These are phyloP conservation scores for Pseudocercospora fijiensis DNA, from an alignment of 2,329 filamentous ascomycete species.

Conservation along the genomic window DNA sequence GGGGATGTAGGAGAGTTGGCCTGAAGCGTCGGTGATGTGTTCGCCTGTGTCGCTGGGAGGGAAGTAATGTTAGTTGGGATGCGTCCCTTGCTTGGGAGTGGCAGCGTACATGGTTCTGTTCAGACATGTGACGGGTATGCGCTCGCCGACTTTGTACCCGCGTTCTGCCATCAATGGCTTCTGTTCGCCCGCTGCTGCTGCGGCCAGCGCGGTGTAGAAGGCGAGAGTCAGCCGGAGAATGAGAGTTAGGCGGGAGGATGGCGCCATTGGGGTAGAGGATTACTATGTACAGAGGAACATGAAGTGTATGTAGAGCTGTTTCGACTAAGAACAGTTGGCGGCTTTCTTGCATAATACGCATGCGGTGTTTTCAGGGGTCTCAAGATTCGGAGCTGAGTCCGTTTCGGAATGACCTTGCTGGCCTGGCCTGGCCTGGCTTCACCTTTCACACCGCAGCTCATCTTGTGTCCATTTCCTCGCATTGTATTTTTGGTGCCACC, in stretches of 20 bases:
- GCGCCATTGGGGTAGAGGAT: slow-evolving; percentile 15
- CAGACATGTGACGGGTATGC: slow-evolving; percentile 53
- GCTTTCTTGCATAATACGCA: neutral
- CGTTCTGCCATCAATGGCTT: slow-evolving; percentile 42
- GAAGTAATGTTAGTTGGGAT: neutral
- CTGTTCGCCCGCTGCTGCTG: slow-evolving; percentile 42
- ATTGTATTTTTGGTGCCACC: neutral
- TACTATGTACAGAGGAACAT: slow-evolving; percentile 4
- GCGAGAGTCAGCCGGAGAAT: slow-evolving; percentile 33
- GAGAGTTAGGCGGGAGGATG: slow-evolving; percentile 30
- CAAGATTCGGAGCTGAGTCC: neutral
- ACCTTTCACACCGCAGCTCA: neutral
- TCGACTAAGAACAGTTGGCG: neutral
- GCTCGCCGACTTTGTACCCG: slow-evolving; percentile 50
- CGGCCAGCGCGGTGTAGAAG: slow-evolving; percentile 40
- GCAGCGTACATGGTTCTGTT: slow-evolving; percentile 52
- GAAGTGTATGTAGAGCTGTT: neutral
- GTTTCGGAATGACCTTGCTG: neutral
- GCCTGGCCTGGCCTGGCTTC: too few relatives aligned
- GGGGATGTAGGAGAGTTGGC: slow-evolving; percentile 87
- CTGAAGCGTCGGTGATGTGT: slow-evolving; percentile 75
- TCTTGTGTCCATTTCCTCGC: neutral
- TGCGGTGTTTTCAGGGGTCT: neutral
- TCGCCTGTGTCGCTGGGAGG: slow-evolving; percentile 72
- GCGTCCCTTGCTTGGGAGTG: slow-evolving; percentile 9